Conservation (phyloP, 129 eudicot genomes). For the Ambrosia trifida region DNA sequence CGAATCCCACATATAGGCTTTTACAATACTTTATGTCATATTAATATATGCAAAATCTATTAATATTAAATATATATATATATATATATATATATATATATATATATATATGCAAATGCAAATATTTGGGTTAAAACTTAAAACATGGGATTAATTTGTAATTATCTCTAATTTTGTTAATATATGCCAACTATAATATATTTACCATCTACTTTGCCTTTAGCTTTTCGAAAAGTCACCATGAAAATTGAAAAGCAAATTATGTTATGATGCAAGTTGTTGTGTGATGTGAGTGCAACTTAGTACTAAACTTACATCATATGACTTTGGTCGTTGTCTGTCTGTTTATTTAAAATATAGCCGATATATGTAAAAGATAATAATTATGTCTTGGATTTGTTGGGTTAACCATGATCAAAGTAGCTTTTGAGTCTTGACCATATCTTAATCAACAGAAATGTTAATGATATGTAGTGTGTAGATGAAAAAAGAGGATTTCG, state of each 20-base stretch:
- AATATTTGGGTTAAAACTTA: no score
- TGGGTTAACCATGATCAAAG: neutral
- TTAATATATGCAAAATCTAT: no score
- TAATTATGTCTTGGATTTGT: neutral
- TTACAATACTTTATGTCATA: no score
- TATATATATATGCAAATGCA: no score
- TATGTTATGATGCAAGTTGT: neutral
- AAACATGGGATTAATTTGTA: neutral
- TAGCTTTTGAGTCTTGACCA: neutral
- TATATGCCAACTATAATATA: neutral
- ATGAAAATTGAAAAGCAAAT: neutral
- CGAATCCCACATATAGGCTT: no score
- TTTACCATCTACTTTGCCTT: neutral
- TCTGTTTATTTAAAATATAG: neutral
- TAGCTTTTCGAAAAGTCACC: neutral
- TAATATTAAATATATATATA: no score
- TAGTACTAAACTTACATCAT: conserved; percentile 2
- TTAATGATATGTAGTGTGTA: neutral
- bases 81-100: no score
- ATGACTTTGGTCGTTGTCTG: neutral
- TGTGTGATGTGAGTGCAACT: conserved; percentile 2
- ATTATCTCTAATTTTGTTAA: neutral
- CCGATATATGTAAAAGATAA: neutral
- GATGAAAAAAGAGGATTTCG: neutral
- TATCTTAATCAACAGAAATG: neutral